Evolutionary conservation across 2,329 filamentous ascomycete species (phyloP).

Genomic region (Berkeleyomyces basicola): DNA sequence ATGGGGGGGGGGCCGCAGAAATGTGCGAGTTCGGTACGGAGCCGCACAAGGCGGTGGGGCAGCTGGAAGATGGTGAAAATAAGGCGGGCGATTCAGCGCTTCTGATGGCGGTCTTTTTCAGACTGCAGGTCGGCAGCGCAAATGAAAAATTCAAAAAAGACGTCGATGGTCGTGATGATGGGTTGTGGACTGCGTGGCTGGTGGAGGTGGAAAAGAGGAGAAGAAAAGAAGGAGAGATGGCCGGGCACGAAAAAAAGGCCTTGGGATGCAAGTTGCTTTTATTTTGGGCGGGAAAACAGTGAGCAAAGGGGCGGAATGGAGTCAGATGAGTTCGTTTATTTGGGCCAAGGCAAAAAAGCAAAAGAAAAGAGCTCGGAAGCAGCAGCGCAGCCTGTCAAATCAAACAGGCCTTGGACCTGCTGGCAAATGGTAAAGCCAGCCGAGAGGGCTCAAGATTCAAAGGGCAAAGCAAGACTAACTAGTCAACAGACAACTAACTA

Average conservation of each 20-base stretch:
- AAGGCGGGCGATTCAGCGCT: conserved; percentile 8
- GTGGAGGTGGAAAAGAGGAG: neutral
- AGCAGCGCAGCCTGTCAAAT: neutral
- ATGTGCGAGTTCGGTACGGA: neutral
- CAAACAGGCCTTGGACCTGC: neutral
- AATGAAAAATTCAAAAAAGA: conserved; percentile 6
- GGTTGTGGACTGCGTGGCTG: conserved; percentile 1
- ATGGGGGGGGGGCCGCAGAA: neutral
- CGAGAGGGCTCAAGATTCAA: neutral
- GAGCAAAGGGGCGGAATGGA: conserved; percentile 17
- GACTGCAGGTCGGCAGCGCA: conserved; percentile 4
- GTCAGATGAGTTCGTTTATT: conserved; percentile 7
- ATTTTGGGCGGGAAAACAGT: conserved; percentile 3
- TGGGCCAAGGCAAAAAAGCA: neutral
- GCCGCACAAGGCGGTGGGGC: neutral
- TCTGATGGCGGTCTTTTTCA: neutral
- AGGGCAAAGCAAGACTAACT: neutral
- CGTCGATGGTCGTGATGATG: neutral
- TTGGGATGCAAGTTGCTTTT: conserved; percentile 8
- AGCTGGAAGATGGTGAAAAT: neutral
- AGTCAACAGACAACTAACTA: neutral
- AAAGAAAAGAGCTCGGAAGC: neutral
- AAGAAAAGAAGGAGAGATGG: conserved; percentile 6
- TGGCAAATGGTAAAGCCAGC: too few relatives aligned
- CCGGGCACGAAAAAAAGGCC: conserved; percentile 3